Conservation (phyloP, 2,329 filamentous ascomycete genomes). For the Ramularia endophylla region DNA sequence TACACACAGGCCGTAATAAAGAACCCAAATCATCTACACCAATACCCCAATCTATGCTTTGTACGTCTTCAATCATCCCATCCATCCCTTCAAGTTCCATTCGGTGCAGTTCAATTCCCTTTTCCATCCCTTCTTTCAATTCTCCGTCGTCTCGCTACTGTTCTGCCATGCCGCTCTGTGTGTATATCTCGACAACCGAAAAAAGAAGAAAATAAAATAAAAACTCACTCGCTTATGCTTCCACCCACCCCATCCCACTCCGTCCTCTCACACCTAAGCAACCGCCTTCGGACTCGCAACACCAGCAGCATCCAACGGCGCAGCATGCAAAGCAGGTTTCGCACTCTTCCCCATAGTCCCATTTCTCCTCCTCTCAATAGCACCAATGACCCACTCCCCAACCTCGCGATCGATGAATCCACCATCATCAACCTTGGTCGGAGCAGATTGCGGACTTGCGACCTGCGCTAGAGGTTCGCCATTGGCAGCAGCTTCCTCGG, state of each 20-base stretch:
- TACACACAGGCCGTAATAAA: too few species aligned
- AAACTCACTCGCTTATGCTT: too few species aligned
- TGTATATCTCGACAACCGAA: too few species aligned
- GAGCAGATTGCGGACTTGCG: slow-evolving; percentile 30
- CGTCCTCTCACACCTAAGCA: background rate
- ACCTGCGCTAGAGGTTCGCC: slow-evolving; percentile 19
- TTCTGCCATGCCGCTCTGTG: too few species aligned
- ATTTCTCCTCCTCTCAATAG: slow-evolving; percentile 60
- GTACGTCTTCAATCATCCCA: too few species aligned
- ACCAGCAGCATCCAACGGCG: slow-evolving; percentile 62
- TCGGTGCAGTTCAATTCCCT: too few species aligned
- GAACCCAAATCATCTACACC: too few species aligned
- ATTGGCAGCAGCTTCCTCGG: slow-evolving; percentile 26
- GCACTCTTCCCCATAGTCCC: slow-evolving; percentile 50
- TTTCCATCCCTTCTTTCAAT: too few species aligned
- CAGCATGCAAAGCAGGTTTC: slow-evolving; percentile 82
- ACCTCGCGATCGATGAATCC: slow-evolving; percentile 66
- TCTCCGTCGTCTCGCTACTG: too few species aligned
- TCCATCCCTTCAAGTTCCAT: too few species aligned
- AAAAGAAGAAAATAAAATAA: too few species aligned
- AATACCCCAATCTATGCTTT: too few species aligned
- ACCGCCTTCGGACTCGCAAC: slow-evolving; percentile 6
- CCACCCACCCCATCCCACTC: background rate
- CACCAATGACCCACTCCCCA: slow-evolving; percentile 72
- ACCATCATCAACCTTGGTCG: slow-evolving; percentile 22